phyloP scores from a whole-genome alignment of 495 filamentous ascomycete genomes.

The Annulohypoxylon bovei region DNA sequence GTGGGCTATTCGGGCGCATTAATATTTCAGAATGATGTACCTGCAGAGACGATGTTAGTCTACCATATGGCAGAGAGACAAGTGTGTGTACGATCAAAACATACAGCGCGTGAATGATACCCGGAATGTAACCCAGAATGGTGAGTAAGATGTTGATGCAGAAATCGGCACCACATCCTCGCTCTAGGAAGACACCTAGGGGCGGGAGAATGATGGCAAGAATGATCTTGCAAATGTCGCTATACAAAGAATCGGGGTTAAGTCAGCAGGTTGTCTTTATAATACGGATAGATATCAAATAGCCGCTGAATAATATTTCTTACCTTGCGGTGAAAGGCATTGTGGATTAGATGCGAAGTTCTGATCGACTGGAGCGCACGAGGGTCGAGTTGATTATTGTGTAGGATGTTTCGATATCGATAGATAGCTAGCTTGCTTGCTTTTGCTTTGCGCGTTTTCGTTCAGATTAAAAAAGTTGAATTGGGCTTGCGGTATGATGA shows the following conservation, averaged over 20 bases:
- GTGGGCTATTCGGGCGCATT: constrained; percentile 28
- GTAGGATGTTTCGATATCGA: neutral
- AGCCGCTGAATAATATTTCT: constrained; percentile 18
- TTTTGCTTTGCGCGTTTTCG: constrained; percentile 2
- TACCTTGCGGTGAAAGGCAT: constrained; percentile 71
- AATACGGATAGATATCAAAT: constrained; percentile 8
- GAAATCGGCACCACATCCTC: constrained; percentile 82
- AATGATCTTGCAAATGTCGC: constrained; percentile 91
- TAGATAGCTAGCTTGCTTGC: neutral
- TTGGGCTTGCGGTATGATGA: neutral
- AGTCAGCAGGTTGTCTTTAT: constrained; percentile 3
- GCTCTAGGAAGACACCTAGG: constrained; percentile 90
- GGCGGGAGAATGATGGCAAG: constrained; percentile 88
- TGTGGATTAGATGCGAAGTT: constrained; percentile 22
- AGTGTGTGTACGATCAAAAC: constrained; percentile 19
- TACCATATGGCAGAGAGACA: neutral
- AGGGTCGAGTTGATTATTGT: neutral
- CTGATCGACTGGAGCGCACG: neutral
- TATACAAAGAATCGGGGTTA: constrained; percentile 42
- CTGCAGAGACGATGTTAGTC: constrained; percentile 36
- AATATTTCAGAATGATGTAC: constrained; percentile 64
- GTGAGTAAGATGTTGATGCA: constrained; percentile 90
- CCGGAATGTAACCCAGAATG: constrained; percentile 82
- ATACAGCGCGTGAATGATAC: constrained; percentile 77
- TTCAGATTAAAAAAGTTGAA: neutral